Evolutionary conservation across 139 green algal genomes (phyloP).

Genomic region (Volvox africanus): DNA sequence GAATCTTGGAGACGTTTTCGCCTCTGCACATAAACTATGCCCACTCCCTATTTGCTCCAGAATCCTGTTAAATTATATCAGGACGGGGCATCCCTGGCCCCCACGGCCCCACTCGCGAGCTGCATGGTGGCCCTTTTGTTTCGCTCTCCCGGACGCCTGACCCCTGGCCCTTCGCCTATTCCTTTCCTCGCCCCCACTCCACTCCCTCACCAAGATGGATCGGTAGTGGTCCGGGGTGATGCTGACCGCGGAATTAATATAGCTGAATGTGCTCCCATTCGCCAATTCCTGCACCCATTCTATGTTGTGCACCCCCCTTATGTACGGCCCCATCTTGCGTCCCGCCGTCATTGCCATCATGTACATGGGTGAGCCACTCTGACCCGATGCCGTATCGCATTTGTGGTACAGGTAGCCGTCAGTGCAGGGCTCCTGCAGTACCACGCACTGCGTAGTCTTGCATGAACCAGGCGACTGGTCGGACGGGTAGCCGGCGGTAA

Average conservation of each 20-base stretch:
- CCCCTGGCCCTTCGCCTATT: no score
- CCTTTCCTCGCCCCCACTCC: not conserved
- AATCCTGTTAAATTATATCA: no score
- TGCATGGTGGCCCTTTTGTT: no score
- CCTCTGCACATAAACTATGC: no score
- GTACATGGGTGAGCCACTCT: slow-evolving; percentile 45
- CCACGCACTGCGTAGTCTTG: slow-evolving; percentile 50
- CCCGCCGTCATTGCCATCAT: slow-evolving; percentile 24
- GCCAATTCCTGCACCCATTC: slow-evolving; percentile 48
- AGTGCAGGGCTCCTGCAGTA: slow-evolving; percentile 40
- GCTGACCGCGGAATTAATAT: slow-evolving; percentile 47
- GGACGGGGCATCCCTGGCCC: no score
- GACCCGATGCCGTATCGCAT: slow-evolving; percentile 43
- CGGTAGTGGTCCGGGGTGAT: slow-evolving; percentile 52
- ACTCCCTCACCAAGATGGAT: slow-evolving; percentile 21
- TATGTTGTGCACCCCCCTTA: slow-evolving; percentile 51
- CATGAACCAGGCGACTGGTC: slow-evolving; percentile 56
- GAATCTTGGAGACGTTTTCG: no score
- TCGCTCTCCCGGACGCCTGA: no score
- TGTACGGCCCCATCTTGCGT: slow-evolving; percentile 24
- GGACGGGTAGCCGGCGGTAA: slow-evolving; percentile 57
- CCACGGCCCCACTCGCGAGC: no score
- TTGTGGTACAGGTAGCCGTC: slow-evolving; percentile 47
- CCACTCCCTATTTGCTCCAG: no score
- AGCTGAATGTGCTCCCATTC: not conserved